These are phyloP conservation scores for Polyplosphaeria fusca DNA, from an alignment of 495 filamentous ascomycete species.

Conservation along the genomic window DNA sequence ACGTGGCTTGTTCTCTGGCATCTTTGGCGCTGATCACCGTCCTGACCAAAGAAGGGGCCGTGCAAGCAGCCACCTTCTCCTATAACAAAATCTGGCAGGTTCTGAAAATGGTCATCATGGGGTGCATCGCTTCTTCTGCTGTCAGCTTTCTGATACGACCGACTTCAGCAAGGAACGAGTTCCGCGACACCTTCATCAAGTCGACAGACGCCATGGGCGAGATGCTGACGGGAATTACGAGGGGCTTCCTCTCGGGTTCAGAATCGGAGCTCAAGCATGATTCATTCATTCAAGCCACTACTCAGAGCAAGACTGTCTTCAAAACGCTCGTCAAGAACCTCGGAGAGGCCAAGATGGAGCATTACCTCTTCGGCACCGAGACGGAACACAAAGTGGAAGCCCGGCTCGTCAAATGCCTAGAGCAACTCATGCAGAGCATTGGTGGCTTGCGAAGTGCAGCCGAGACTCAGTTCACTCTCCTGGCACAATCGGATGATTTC, in stretches of 20 bases:
- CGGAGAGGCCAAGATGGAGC: slow-evolving; percentile 84
- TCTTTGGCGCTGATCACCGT: slow-evolving; percentile 90
- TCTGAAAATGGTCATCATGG: slow-evolving; percentile 87
- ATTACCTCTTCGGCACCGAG: slow-evolving; percentile 80
- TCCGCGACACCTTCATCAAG: slow-evolving; percentile 71
- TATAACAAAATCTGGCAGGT: slow-evolving; percentile 82
- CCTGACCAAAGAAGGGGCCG: slow-evolving; percentile 85
- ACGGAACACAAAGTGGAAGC: slow-evolving; percentile 75
- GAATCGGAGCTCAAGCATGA: slow-evolving; percentile 68
- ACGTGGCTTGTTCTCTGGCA: slow-evolving; percentile 84
- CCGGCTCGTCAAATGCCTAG: slow-evolving; percentile 77
- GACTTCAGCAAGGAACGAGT: slow-evolving; percentile 69
- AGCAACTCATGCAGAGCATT: slow-evolving; percentile 82
- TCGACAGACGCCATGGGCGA: slow-evolving; percentile 73
- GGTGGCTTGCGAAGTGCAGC: slow-evolving; percentile 89
- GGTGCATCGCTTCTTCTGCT: slow-evolving; percentile 67
- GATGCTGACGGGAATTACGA: slow-evolving; percentile 78
- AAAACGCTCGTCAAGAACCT: slow-evolving; percentile 73
- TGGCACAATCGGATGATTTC: slow-evolving; percentile 54
- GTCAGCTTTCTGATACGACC: slow-evolving; percentile 79
- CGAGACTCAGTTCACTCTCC: slow-evolving; percentile 77
- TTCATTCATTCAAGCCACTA: slow-evolving; percentile 62
- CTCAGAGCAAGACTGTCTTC: slow-evolving; percentile 67
- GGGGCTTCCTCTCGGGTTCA: slow-evolving; percentile 78
- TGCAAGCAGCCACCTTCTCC: slow-evolving; percentile 75